Percentiles rank a stretch among this genome's conserved stretches.
Evolutionary conservation across 495 filamentous ascomycete species (phyloP).

Genomic region (Hapsidospora chrysogenum): DNA sequence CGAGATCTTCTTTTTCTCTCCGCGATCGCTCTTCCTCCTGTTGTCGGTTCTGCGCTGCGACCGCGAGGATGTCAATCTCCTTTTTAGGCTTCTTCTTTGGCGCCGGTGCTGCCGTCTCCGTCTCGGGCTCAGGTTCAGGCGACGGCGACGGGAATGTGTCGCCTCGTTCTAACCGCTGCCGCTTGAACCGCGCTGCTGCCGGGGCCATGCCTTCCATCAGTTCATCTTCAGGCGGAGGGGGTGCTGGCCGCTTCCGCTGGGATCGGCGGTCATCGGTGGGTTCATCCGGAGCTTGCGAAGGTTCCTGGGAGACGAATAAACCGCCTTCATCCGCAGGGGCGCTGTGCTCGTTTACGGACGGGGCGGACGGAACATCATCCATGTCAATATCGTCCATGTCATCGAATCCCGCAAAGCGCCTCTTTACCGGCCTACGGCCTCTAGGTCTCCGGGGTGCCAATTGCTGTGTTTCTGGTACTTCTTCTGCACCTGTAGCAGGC

Average conservation of each 20-base stretch:
- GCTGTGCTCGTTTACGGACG: constrained; percentile 7
- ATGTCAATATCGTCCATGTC: constrained; percentile 4
- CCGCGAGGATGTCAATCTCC: constrained; percentile 49
- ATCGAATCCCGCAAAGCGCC: constrained; percentile 6
- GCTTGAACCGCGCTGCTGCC: constrained; percentile 55
- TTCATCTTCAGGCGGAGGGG: constrained; percentile 25
- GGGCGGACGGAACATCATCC: neutral
- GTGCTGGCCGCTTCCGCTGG: constrained; percentile 28
- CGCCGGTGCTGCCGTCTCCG: constrained; percentile 5
- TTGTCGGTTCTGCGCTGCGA: constrained; percentile 49
- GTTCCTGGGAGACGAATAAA: constrained; percentile 20
- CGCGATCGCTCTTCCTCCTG: constrained; percentile 45
- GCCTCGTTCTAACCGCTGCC: constrained; percentile 37
- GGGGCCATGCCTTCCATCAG: constrained; percentile 51
- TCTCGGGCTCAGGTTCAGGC: constrained; percentile 5
- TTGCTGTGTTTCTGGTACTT: too few species aligned
- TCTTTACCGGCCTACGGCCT: neutral
- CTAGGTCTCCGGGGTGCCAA: neutral
- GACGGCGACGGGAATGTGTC: constrained; percentile 15
- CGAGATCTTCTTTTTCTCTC: constrained; percentile 40
- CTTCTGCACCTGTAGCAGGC: too few species aligned
- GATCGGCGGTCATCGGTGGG: constrained; percentile 10
- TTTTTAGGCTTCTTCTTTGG: constrained; percentile 30
- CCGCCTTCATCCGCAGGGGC: constrained; percentile 14
- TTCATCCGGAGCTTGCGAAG: constrained; percentile 7